Conservation (phyloP, 2,329 filamentous ascomycete species). For the Raffaelea ambrosiae region DNA sequence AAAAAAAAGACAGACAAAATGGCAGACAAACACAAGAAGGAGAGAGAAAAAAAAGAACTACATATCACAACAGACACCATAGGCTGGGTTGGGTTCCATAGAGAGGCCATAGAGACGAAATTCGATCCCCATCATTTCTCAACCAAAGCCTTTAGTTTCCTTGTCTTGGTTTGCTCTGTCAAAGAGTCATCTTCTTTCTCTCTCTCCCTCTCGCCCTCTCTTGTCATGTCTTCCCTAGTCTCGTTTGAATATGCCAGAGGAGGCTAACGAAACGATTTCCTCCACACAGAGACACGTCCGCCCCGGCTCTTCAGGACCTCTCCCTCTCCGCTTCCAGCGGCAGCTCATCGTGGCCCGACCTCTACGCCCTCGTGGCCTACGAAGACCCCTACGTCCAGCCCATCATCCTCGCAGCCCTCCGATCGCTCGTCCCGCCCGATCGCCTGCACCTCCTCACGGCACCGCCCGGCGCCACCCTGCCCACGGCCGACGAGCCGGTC, state of each 20-base stretch:
- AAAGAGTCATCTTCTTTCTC: no score
- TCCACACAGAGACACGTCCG: slow-evolving; percentile 4
- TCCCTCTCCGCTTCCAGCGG: neutral
- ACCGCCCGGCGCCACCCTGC: neutral
- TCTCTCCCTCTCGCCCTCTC: no score
- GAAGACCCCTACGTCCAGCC: slow-evolving; percentile 86
- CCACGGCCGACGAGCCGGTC: slow-evolving; percentile 19
- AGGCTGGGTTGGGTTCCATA: no score
- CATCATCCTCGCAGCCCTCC: slow-evolving; percentile 66
- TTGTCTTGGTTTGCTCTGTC: no score
- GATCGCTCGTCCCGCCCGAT: slow-evolving; percentile 46
- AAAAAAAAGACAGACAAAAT: neutral
- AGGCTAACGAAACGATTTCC: neutral
- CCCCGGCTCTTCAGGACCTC: neutral
- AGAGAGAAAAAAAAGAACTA: neutral
- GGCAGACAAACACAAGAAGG: neutral
- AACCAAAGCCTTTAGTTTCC: no score
- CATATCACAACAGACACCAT: no score
- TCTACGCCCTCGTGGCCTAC: slow-evolving; percentile 74
- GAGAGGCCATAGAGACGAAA: neutral
- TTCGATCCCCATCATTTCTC: slow-evolving; percentile 6
- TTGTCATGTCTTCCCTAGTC: no score
- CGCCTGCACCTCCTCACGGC: slow-evolving; percentile 36
- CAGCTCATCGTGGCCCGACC: slow-evolving; percentile 17
- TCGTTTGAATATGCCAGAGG: neutral